Evolutionary conservation across 2,329 filamentous ascomycete genomes (phyloP).

Genomic region (Fusarium phyllophilum): DNA sequence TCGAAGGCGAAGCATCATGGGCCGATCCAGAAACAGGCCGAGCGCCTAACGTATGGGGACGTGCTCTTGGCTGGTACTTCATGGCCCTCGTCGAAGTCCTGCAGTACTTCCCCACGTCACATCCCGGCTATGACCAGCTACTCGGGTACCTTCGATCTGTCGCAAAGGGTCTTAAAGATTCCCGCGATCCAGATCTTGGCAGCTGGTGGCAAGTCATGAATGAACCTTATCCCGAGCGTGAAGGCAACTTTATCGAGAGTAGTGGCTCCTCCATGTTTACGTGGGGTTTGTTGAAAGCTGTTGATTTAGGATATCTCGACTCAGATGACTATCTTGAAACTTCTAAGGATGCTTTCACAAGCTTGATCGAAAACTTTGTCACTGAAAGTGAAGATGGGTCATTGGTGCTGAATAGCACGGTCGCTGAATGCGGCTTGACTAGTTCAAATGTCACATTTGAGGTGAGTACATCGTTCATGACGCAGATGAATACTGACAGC

Average conservation of each 20-base stretch:
- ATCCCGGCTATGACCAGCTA: constrained; percentile 48
- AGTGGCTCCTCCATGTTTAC: constrained; percentile 67
- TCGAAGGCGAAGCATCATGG: constrained; percentile 59
- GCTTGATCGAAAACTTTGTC: constrained; percentile 56
- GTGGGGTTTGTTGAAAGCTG: constrained; percentile 58
- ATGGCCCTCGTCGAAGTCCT: constrained; percentile 60
- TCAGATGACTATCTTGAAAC: constrained; percentile 6
- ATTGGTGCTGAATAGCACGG: constrained; percentile 59
- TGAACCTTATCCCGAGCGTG: constrained; percentile 54
- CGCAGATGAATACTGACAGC: background rate
- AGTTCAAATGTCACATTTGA: constrained; percentile 59
- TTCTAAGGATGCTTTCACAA: constrained; percentile 22
- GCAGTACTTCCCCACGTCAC: constrained; percentile 52
- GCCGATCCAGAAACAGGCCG: constrained; percentile 58
- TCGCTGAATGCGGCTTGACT: constrained; percentile 59
- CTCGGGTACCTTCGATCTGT: constrained; percentile 51
- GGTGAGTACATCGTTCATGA: constrained; percentile 44
- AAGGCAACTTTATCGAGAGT: constrained; percentile 68
- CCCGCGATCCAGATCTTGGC: constrained; percentile 53
- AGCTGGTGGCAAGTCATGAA: constrained; percentile 70
- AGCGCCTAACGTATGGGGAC: constrained; percentile 61
- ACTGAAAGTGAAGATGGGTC: constrained; percentile 55
- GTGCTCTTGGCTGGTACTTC: constrained; percentile 62
- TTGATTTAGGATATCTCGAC: constrained; percentile 34
- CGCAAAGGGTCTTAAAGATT: constrained; percentile 51